Evolutionary conservation across 192 early-diverging fungal genomes (phyloP), one percentile per base, ranked within the genome.

Genomic region (Linnemannia schmuckeri): DNA sequence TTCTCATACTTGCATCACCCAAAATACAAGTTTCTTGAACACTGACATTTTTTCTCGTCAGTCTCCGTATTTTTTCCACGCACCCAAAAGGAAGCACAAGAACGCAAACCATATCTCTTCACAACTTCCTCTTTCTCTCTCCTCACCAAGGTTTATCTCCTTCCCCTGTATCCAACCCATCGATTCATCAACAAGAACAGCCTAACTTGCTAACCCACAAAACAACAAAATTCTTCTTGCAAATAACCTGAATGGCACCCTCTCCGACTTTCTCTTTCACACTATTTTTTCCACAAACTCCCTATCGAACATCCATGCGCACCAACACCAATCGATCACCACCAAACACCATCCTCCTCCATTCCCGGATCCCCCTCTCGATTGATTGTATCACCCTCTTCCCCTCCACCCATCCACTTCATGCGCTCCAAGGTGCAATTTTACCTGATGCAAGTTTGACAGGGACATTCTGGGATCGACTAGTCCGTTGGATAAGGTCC

Each of bases 391-490:
- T 22, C 49, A 22, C 3, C 49, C 49, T 5, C 17, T 20, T 52
- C 49, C 49, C 49, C 5, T 5, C 17, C 17, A 6, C 49, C 3
- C 15, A 6, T 6, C 49, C 49, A 52, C 49, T 18, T 5, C 49
- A 1, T 10, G 44, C 44, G 44, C 44, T 2, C 44, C 44, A 46
- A 46, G 44, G 44, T 13, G 13, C 44, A 74, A 24, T 33, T 63
- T 63, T 85, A 93, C 93, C 93, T 74, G 91, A 93, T 6, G 93
- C 94, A 20, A 95, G 75, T 57, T 92, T 93, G 8, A 93, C 93
- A 13, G 94, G 93, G 30, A 95, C 86, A n/a, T 87, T 87, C 74
- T 93, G 75, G 40, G 88, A 87, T 15, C 86, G 77, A 33, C 89
- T 80, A 22, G 94, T 92, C 22, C 83, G 84, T 41, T 88, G 89